Conservation (phyloP, 768 basidiomycete species). For the Rhodocollybia butyracea region DNA sequence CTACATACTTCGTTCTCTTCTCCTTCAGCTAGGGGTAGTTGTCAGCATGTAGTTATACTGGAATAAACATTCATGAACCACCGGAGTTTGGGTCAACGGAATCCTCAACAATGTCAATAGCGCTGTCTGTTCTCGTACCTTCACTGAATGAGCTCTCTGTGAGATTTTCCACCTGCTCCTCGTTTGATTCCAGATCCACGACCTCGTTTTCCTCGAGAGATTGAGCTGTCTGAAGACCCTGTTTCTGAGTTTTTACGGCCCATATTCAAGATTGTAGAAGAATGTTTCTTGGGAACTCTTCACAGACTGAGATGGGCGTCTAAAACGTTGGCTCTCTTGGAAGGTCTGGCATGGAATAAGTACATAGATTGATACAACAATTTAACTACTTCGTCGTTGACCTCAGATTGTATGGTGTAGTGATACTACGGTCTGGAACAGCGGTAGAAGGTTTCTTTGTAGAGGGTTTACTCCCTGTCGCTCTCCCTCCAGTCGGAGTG, state of each 20-base stretch:
- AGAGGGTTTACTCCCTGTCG: too few species aligned
- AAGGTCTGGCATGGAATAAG: background rate
- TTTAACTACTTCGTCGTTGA: background rate
- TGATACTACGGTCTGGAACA: too few species aligned
- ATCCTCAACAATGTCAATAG: constrained; percentile 45
- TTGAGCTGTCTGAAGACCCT: background rate
- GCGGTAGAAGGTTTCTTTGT: too few species aligned
- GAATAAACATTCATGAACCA: constrained; percentile 9
- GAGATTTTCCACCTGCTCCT: constrained; percentile 11
- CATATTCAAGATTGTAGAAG: constrained; percentile 29
- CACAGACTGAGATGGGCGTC: too few species aligned
- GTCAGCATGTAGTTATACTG: background rate
- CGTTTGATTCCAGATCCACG: constrained; percentile 29
- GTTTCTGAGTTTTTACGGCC: constrained; percentile 37
- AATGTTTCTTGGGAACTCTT: too few species aligned
- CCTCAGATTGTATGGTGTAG: background rate
- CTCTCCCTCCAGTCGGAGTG: too few species aligned
- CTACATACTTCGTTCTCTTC: constrained; percentile 28
- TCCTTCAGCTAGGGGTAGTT: constrained; percentile 4
- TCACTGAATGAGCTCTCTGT: constrained; percentile 13
- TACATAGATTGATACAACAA: too few species aligned
- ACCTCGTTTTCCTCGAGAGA: constrained; percentile 29
- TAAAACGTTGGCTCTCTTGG: too few species aligned
- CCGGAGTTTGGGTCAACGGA: constrained; percentile 32
- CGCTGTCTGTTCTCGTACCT: constrained; percentile 54